Evolutionary conservation across 202 grass and related monocot genomes (phyloP), one percentile per base, ranked within the genome.

Genomic region (Bolboschoenoplectus hybrid): DNA sequence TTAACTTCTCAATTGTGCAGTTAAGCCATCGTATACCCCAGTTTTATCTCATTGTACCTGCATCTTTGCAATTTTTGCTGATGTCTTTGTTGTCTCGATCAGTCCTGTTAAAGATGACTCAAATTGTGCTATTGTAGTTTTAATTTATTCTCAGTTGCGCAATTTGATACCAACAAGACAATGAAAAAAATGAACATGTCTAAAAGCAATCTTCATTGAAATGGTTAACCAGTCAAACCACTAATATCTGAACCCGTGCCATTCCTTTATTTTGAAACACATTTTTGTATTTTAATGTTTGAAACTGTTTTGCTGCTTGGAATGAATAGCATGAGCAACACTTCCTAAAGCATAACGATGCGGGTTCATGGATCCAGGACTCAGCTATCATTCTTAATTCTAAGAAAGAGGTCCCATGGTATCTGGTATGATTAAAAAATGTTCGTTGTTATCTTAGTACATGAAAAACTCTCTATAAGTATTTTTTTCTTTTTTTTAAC

Each of bases 361-460:
- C 90, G 85, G 96, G 93, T 67, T 98, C 96, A 77, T 98, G 96
- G 96, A 94, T 95, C 80, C 96, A 96, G 87, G 96, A 96, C 86
- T 98, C 93, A 67, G 91, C 93, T 4, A 75, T 95, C 82, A 91
- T 98, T 89, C 82, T 93, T 89, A 92, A 93, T 55, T 86, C 86
- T 85, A 94, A 90, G 82, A 98, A 92, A 90, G 96, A 98, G 62
- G 90, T 88, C 88, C 93, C 96, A 43, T 98, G 96, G 96, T 98
- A 92, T 80, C 89, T 98, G 96, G 96, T 98, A 95, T 53, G 43
- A 84, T 65, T 35, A 19, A 40, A 17, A 39, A 58, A 58, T 60
- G 1, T 79, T 40, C 75, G 26, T 73, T 73, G 69, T 58, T 52
- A 17, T 43, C 1, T 39, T 79, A 13, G 13, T 40, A 9, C 36